Conservation (phyloP, 2,329 filamentous ascomycete species). For the Colletotrichum chrysophilum region DNA sequence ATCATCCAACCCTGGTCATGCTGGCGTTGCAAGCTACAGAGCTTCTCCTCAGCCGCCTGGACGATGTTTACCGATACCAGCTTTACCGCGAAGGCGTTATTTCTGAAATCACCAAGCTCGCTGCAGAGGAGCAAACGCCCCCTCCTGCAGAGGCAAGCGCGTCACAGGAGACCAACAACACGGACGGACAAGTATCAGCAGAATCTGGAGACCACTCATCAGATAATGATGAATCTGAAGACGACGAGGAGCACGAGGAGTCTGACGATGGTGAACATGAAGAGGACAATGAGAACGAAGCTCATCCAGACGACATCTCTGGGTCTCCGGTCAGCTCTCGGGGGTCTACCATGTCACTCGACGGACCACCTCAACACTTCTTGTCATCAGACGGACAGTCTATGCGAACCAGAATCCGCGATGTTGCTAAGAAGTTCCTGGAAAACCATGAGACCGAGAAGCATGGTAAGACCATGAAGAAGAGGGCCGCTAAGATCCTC, state of each 20-base stretch:
- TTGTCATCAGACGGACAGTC: conserved; percentile 56
- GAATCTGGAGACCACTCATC: conserved; percentile 34
- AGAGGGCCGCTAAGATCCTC: conserved; percentile 79
- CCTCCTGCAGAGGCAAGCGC: conserved; percentile 34
- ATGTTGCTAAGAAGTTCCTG: conserved; percentile 82
- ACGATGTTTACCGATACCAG: conserved; percentile 90
- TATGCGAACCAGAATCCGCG: conserved; percentile 75
- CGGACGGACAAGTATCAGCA: conserved; percentile 5
- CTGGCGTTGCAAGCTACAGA: conserved; percentile 89
- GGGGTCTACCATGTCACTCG: conserved; percentile 68
- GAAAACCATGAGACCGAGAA: conserved; percentile 81
- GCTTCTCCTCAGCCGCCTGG: conserved; percentile 81
- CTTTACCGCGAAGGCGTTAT: conserved; percentile 98
- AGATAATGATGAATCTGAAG: conserved; percentile 55
- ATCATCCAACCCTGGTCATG: conserved; percentile 86
- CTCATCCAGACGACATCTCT: conserved; percentile 62
- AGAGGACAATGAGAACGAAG: conserved; percentile 43
- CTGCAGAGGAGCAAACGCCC: conserved; percentile 49
- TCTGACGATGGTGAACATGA: conserved; percentile 62
- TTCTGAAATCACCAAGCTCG: conserved; percentile 84
- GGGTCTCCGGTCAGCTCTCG: conserved; percentile 72
- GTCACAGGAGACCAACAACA: background rate
- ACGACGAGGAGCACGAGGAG: conserved; percentile 50
- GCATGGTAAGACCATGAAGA: conserved; percentile 73
- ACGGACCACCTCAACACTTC: conserved; percentile 56